These are phyloP conservation scores for Solanum lignicaule DNA, from an alignment of 257 asterid genomes.

Conservation along the genomic window DNA sequence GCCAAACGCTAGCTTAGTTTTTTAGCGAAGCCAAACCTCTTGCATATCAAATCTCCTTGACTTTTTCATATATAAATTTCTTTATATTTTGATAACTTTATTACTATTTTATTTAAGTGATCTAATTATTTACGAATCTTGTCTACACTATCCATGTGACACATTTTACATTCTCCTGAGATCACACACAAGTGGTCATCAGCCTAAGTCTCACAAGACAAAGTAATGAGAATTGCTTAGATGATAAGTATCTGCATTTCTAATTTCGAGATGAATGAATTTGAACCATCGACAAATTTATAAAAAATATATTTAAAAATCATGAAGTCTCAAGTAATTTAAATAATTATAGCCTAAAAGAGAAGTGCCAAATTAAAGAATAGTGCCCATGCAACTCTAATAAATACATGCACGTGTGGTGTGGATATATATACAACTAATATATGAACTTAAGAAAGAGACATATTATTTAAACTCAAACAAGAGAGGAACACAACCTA, in stretches of 20 bases:
- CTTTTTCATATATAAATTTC: background rate
- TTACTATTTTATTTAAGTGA: background rate
- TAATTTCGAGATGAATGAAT: rapidly evolving
- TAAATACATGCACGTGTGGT: background rate
- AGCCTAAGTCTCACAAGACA: background rate
- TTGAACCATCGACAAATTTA: background rate
- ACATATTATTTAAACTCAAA: background rate
- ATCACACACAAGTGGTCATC: background rate
- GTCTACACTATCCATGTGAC: background rate
- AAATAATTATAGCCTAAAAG: background rate
- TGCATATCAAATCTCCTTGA: background rate
- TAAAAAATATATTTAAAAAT: background rate
- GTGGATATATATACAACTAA: background rate
- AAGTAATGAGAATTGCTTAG: background rate
- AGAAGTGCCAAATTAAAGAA: background rate
- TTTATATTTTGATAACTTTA: background rate
- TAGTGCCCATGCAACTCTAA: background rate
- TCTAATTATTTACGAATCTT: background rate
- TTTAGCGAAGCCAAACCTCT: background rate
- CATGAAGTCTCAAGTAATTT: rapidly evolving
- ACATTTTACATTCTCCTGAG: background rate
- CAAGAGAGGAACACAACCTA: conserved; percentile 1
- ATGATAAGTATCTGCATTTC: no score
- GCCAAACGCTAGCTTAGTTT: no score
- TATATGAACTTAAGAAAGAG: background rate